These are phyloP conservation scores for Vaccinium macrocarpon DNA, from an alignment of 148 eudicot genomes.

Conservation along the genomic window DNA sequence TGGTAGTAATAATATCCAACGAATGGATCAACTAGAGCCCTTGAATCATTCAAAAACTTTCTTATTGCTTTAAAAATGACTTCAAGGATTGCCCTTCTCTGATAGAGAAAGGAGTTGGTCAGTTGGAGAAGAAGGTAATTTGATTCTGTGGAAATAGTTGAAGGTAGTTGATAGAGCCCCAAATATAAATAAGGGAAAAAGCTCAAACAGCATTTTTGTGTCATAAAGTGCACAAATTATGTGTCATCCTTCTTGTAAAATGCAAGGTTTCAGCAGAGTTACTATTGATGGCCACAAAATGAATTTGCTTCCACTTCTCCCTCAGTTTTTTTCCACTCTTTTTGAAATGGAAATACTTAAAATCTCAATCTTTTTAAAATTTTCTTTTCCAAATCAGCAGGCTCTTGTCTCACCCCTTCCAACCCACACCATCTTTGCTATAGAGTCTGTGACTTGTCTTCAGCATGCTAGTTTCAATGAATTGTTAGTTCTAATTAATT, in stretches of 20 bases:
- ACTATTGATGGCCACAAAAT: neutral
- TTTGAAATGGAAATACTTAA: neutral
- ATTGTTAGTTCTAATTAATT: neutral
- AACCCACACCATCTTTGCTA: neutral
- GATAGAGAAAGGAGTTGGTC: neutral
- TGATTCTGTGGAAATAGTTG: neutral
- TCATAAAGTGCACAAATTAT: neutral
- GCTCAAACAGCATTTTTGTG: neutral
- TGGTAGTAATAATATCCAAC: neutral
- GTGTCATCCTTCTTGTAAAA: neutral
- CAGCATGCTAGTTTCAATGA: neutral
- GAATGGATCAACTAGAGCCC: slow-evolving; percentile 1
- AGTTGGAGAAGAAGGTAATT: neutral
- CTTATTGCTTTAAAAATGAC: neutral
- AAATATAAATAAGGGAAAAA: neutral
- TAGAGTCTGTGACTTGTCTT: neutral
- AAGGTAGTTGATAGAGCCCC: neutral
- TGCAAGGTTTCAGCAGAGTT: neutral
- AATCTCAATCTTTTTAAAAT: neutral
- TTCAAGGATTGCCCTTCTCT: neutral
- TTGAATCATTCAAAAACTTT: slow-evolving; percentile 1
- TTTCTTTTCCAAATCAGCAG: neutral
- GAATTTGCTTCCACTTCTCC: neutral
- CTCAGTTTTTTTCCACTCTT: neutral
- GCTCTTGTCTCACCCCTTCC: neutral